Conservation (phyloP, 2,329 filamentous ascomycete species). For the Alternaria consortialis region DNA sequence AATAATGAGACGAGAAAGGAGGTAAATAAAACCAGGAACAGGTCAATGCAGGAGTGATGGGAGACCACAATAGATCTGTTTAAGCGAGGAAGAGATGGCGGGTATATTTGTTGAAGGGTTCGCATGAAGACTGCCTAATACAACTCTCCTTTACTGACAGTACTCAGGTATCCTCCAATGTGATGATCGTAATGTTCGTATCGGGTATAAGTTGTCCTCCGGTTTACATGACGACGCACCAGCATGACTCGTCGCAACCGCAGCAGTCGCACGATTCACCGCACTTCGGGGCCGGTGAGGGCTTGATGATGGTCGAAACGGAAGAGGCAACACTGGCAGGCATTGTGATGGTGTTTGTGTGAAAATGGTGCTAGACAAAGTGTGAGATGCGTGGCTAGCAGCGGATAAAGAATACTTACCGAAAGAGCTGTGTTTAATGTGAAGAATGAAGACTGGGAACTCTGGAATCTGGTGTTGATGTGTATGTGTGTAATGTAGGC, state of each 20-base stretch:
- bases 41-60: neutral
- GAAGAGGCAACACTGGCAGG: constrained; percentile 46
- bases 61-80: neutral
- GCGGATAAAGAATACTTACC: neutral
- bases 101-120: neutral
- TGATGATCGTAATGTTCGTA: neutral
- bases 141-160: neutral
- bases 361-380: neutral
- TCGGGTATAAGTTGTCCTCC: neutral
- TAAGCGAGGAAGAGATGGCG: neutral
- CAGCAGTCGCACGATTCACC: constrained; percentile 52
- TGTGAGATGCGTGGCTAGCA: neutral
- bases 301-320: constrained; percentile 50
- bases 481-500: neutral
- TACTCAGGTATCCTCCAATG: neutral
- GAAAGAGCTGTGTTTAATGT: neutral
- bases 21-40: neutral
- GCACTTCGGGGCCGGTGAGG: constrained; percentile 45
- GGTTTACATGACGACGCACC: constrained; percentile 19
- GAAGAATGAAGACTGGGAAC: neutral
- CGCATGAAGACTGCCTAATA: neutral
- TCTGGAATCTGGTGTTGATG: neutral
- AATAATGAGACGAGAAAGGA: neutral
- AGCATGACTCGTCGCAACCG: constrained; percentile 50
- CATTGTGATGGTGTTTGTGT: constrained; percentile 32